These are phyloP conservation scores for Coniochaeta ligniaria DNA, from an alignment of 2,329 filamentous ascomycete genomes.

Conservation along the genomic window DNA sequence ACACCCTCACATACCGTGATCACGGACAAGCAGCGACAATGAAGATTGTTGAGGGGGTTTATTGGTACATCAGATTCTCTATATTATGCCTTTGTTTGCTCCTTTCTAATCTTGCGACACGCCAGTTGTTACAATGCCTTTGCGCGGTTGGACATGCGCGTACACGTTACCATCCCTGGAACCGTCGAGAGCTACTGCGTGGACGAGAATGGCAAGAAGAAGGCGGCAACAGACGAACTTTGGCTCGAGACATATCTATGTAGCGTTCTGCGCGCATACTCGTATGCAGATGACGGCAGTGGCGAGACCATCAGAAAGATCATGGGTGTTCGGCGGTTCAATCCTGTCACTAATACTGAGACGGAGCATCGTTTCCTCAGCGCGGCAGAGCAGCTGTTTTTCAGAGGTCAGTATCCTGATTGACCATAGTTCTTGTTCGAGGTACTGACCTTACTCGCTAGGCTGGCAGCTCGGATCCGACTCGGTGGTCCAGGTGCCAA, in stretches of 20 bases:
- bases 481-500: conserved; percentile 94
- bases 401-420: conserved; percentile 55
- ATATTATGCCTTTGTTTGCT: background rate
- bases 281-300: conserved; percentile 91
- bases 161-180: conserved; percentile 94
- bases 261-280: conserved; percentile 88
- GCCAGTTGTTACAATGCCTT: conserved; percentile 93
- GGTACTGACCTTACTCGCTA: conserved; percentile 54
- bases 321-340: conserved; percentile 93
- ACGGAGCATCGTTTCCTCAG: conserved; percentile 94
- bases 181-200: conserved; percentile 97
- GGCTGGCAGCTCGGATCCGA: conserved; percentile 95
- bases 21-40: conserved; percentile 66
- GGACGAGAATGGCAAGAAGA: conserved; percentile 92
- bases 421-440: background rate
- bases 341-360: conserved; percentile 96
- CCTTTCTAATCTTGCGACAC: background rate
- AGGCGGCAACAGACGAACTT: conserved; percentile 84
- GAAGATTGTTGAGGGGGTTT: conserved; percentile 90
- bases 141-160: conserved; percentile 94
- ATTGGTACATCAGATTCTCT: conserved; percentile 57
- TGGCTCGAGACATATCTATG: conserved; percentile 98
- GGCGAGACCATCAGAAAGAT: conserved; percentile 95
- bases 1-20: conserved; percentile 88
- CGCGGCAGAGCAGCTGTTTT: conserved; percentile 90